Percentiles rank a stretch among this genome's conserved stretches.
phyloP scores from a whole-genome alignment of 768 basidiomycete species.

The Calocybe indica region DNA sequence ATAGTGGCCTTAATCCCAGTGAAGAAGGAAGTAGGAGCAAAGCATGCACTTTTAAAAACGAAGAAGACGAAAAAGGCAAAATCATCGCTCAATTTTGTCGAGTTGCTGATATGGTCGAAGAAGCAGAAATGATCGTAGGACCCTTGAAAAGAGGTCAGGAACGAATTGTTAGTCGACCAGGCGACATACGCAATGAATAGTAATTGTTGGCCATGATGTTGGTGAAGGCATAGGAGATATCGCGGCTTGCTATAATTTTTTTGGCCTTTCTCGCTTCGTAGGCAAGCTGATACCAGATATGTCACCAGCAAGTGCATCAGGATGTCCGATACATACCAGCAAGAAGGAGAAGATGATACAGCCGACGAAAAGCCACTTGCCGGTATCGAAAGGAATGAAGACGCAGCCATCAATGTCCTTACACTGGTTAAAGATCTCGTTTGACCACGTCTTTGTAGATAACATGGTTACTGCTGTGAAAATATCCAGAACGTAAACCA shows the following conservation, averaged over 20 bases:
- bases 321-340: slow-evolving; percentile 47
- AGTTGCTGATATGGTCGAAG: slow-evolving; percentile 93
- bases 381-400: slow-evolving; percentile 80
- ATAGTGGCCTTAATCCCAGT: neutral
- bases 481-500: slow-evolving; percentile 96
- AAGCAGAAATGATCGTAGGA: slow-evolving; percentile 98
- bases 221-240: slow-evolving; percentile 97
- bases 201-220: slow-evolving; percentile 97
- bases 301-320: slow-evolving; percentile 3
- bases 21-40: neutral
- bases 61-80: slow-evolving; percentile 99
- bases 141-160: slow-evolving; percentile 35
- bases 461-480: slow-evolving; percentile 98
- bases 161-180: neutral
- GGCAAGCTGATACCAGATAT: slow-evolving; percentile 48
- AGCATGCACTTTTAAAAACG: slow-evolving; percentile 82
- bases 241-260: slow-evolving; percentile 90
- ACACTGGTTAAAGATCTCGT: slow-evolving; percentile 83
- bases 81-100: slow-evolving; percentile 93
- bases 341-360: slow-evolving; percentile 99
- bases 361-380: slow-evolving; percentile 95
- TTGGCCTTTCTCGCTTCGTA: slow-evolving; percentile 92
- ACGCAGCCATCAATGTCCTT: slow-evolving; percentile 60
- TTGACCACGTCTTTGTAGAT: slow-evolving; percentile 85
- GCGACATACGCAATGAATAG: slow-evolving; percentile 83